Evolutionary conservation across 2,329 filamentous ascomycete species (phyloP).

Genomic region (Lasiodiplodia gonubiensis): DNA sequence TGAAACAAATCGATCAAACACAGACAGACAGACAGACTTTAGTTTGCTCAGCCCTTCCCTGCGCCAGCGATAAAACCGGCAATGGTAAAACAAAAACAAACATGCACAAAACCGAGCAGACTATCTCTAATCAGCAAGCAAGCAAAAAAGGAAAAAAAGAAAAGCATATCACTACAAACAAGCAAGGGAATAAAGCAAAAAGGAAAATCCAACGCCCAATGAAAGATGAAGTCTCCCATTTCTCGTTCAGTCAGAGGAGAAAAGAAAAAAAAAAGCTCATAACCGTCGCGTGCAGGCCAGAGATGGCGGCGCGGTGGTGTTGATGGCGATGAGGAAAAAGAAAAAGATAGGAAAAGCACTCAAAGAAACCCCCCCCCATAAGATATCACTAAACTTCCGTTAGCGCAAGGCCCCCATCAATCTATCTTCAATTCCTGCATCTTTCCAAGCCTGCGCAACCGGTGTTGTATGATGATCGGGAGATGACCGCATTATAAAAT

Average conservation of each 20-base stretch:
- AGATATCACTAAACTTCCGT: not conserved
- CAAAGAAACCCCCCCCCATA: not conserved
- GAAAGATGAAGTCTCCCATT: not conserved
- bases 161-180: not conserved
- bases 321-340: conserved; percentile 7
- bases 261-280: not conserved
- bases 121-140: not conserved
- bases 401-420: conserved; percentile 1
- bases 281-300: not conserved
- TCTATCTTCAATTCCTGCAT: not conserved
- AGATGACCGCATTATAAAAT: not conserved
- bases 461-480: not conserved
- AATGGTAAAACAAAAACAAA: not conserved
- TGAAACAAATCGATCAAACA: not conserved
- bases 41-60: not conserved
- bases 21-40: not conserved
- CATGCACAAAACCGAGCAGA: not conserved
- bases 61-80: not conserved
- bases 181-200: not conserved
- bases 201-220: conserved; percentile 13
- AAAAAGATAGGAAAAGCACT: not conserved
- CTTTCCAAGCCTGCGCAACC: conserved; percentile 2
- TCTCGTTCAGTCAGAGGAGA: not conserved
- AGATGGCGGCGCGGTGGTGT: not conserved
- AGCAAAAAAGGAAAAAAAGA: not conserved